These are phyloP conservation scores for Rhodotorula sp. DNA, from an alignment of 1,284 basidiomycete genomes.

Conservation along the genomic window DNA sequence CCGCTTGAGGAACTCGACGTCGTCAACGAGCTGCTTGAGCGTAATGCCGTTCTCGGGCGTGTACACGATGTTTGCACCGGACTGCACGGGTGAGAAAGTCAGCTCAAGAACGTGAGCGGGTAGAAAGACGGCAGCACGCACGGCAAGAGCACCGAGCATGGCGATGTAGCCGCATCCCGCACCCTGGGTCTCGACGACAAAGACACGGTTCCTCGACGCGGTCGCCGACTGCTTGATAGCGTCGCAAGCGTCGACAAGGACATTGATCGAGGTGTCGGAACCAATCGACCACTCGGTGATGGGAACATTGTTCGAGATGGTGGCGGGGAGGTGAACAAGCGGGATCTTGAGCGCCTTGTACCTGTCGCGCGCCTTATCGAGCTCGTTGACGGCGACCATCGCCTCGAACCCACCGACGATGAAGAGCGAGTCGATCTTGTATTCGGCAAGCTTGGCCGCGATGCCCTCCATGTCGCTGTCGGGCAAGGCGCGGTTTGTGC, in stretches of 20 bases:
- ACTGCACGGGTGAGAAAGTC: slow-evolving; percentile 54
- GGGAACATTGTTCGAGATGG: slow-evolving; percentile 94
- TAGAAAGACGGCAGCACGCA: slow-evolving; percentile 52
- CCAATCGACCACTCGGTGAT: slow-evolving; percentile 94
- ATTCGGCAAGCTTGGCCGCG: slow-evolving; percentile 85
- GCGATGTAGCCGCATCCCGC: slow-evolving; percentile 93
- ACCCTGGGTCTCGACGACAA: slow-evolving; percentile 97
- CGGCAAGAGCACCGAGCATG: slow-evolving; percentile 89
- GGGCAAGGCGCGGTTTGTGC: slow-evolving; percentile 88
- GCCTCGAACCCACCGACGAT: slow-evolving; percentile 97
- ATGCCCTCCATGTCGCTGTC: slow-evolving; percentile 79
- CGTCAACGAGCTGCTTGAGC: slow-evolving; percentile 73
- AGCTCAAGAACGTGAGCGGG: background rate
- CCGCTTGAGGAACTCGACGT: slow-evolving; percentile 85
- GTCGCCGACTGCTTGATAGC: slow-evolving; percentile 97
- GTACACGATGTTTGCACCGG: slow-evolving; percentile 88
- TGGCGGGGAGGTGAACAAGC: slow-evolving; percentile 76
- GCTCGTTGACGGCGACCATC: slow-evolving; percentile 71
- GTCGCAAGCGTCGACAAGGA: slow-evolving; percentile 95
- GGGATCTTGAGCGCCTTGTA: slow-evolving; percentile 93
- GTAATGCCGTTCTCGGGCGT: slow-evolving; percentile 88
- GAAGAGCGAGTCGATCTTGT: slow-evolving; percentile 75
- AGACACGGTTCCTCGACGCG: slow-evolving; percentile 90
- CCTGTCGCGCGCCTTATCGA: slow-evolving; percentile 74
- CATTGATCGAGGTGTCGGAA: slow-evolving; percentile 92